Evolutionary conservation across 352 stramenopile genomes (phyloP), one percentile per base, ranked within the genome.

Genomic region (Blastocystis sp.): DNA sequence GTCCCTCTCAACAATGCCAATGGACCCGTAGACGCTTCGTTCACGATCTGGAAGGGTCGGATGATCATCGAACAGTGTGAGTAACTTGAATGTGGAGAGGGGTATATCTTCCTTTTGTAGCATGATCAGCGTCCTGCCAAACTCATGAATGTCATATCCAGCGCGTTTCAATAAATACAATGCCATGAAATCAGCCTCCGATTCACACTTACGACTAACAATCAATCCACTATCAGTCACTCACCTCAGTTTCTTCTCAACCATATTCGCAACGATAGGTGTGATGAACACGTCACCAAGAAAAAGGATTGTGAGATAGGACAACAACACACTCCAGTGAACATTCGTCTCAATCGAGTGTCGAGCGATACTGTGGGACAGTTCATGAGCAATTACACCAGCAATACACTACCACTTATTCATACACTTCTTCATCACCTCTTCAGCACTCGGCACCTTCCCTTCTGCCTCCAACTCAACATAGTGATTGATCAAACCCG

Each of bases 141-240:
- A 56, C 14, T 56, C 5, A 56, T 7, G 5, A 14, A 56, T 56
- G 48, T 76, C 66, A 28, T 76, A 76, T 52, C 66, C 66, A 56
- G 66, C 66, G 21, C 66, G 66, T n/a, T 76, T 76, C 66, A 60
- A 38, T 4, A 76, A 4, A 56, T 76, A 76, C 66, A 76, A n/a
- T 7, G 34, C 41, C 10, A 76, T 41, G 38, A 59, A 34, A 48
- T 76, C 66, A 5, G 66, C 66, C 21, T 76, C 66, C 38, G 21
- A 34, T 38, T 76, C 66, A 14, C 21, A 38, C 19, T 56, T 52
- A 10, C 66, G 66, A 76, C 66, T 76, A 56, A 48, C 28, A 21
- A 74, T 34, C 11, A 67, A 41, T 19, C 40, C 66, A 38, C n/a
- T 56, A 56, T 56, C 48, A 7, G 48, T 56, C 48, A 34, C 28